A percentile compares a stretch with the other conserved stretches of the same genome.
Conservation (phyloP, 257 asterid genomes). For the Fraxinus excelsior region DNA sequence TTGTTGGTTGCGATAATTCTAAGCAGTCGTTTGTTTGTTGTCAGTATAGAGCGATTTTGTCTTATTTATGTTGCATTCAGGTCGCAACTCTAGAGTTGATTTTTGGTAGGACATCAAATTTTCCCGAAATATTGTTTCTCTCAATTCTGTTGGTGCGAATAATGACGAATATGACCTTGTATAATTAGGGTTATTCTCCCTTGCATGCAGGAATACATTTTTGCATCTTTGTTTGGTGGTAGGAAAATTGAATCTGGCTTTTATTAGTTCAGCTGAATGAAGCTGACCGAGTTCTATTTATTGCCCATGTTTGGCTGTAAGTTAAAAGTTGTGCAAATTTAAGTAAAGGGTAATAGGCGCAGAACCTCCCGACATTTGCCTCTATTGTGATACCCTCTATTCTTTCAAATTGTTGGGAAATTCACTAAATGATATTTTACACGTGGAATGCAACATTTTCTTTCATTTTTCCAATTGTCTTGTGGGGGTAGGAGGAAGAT, state of each 20-base stretch:
- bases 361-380: no score
- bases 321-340: no score
- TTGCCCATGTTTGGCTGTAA: no score
- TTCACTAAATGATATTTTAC: no score
- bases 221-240: background rate
- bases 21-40: constrained; percentile 25
- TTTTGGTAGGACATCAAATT: constrained; percentile 2
- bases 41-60: constrained; percentile 26
- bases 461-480: no score
- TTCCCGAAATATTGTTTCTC: background rate
- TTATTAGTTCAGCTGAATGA: no score
- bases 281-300: no score
- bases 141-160: background rate
- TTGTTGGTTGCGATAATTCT: constrained; percentile 1
- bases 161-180: background rate
- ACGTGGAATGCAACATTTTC: no score
- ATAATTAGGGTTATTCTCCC: background rate
- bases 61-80: constrained; percentile 10
- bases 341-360: no score
- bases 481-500: no score
- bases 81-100: constrained; percentile 13
- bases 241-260: background rate
- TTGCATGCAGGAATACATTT: background rate
- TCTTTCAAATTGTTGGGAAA: no score
- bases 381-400: no score